A percentile compares a stretch with the other conserved stretches of the same genome.
Evolutionary conservation across 2,329 filamentous ascomycete species (phyloP).

Genomic region (Aspergillus sp.): DNA sequence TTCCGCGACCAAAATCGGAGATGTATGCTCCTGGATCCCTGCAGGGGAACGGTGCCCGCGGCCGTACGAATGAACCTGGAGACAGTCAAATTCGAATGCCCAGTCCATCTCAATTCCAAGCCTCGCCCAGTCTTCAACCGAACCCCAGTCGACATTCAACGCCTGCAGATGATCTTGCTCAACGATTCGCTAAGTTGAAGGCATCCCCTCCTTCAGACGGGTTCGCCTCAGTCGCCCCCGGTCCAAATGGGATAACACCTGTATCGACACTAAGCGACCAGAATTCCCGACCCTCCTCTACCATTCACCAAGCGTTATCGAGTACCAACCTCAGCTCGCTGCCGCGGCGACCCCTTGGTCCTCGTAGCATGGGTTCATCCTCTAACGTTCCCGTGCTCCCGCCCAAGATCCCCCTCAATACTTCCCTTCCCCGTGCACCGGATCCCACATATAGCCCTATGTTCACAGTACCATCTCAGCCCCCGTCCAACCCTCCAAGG

Average conservation of each 20-base stretch:
- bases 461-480: constrained; percentile 39
- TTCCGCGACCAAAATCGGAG: constrained; percentile 10
- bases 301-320: constrained; percentile 18
- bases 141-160: constrained; percentile 25
- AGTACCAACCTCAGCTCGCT: constrained; percentile 21
- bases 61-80: constrained; percentile 22
- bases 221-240: constrained; percentile 6
- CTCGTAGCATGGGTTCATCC: constrained; percentile 42
- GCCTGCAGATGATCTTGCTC: constrained; percentile 37
- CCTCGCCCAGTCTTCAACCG: constrained; percentile 19
- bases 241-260: constrained; percentile 12
- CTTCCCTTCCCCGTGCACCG: constrained; percentile 46
- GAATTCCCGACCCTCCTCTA: constrained; percentile 22
- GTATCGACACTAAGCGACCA: constrained; percentile 19
- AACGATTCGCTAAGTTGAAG: constrained; percentile 43
- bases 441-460: constrained; percentile 50
- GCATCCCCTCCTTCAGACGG: constrained; percentile 21
- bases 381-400: constrained; percentile 36
- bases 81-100: constrained; percentile 36
- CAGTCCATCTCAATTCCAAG: constrained; percentile 40
- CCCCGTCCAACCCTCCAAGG: constrained; percentile 37
- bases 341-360: constrained; percentile 37
- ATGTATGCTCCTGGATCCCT: constrained; percentile 10
- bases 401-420: constrained; percentile 43
- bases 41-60: constrained; percentile 16